Evolutionary conservation across 1,139 yeast species (phyloP), one percentile per base, ranked within the genome.

Genomic region (Hyphopichia khmerensis): DNA sequence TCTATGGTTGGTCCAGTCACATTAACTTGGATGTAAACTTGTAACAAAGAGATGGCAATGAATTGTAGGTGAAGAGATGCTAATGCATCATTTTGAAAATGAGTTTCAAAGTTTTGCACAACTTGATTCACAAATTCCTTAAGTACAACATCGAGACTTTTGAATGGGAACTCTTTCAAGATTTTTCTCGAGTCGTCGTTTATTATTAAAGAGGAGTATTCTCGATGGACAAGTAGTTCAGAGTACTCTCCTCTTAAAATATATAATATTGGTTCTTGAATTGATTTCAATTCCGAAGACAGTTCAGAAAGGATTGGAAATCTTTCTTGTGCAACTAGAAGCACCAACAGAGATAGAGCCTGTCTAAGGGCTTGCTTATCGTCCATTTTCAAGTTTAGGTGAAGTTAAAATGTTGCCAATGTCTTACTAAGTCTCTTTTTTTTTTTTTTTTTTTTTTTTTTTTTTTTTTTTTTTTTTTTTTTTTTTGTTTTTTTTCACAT

Each of bases 1-100:
- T 72, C 70, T 0, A 82, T 57, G 21, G 75, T 73, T 2, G 98
- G 98, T 3, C 98, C 98, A 0, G 96, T 88, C 58, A 76, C 87
- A 59, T 91, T 91, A 41, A 78, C 65, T 57, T 89, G 96, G 18
- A 87, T 66, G 56, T 86, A 91, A 1, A 79, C 60, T 55, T 89
- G 90, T 32, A 89, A 66, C 4, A 81, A 65, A 1, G 85, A 73
- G 42, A 84, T 68, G 4, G 86, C 87, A 33, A 69, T 41, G 1
- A 72, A 39, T 34, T 70, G 77, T 37, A 67, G 47, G 40, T 62
- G 67, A 13, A 60, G 33, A 3, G 41, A 40, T 11, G 27, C 27
- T 3, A 31, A 14, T n/a, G 21, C 19, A 3, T 40, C 39, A 11
- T 27, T 38, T 17, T 42, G 36, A 29, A 40, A 42, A 18, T 37